phyloP scores from a whole-genome alignment of 768 basidiomycete species.

The Trametes meyenii region DNA sequence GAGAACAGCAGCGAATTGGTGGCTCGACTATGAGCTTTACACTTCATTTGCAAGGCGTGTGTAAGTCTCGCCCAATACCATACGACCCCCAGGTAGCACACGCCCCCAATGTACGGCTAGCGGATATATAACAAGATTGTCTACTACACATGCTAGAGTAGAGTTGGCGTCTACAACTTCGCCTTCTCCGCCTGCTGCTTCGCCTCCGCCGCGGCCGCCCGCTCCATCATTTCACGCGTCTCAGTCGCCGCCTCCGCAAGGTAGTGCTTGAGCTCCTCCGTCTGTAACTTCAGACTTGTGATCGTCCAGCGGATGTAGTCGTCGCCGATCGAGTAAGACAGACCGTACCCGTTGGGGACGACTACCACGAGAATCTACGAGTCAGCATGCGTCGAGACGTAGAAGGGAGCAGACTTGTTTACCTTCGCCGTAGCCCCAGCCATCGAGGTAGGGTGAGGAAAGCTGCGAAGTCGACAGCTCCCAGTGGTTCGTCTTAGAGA shows the following conservation, averaged over 20 bases:
- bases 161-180: slow-evolving; percentile 33
- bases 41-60: no score
- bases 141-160: no score
- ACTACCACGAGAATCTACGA: slow-evolving; percentile 49
- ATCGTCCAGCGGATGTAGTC: slow-evolving; percentile 89
- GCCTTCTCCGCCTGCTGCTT: slow-evolving; percentile 32
- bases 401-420: slow-evolving; percentile 29
- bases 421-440: slow-evolving; percentile 99
- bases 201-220: slow-evolving; percentile 48
- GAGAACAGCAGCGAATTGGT: not conserved
- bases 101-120: no score
- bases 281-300: slow-evolving; percentile 65
- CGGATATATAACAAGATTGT: no score
- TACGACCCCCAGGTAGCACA: no score
- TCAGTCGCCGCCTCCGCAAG: slow-evolving; percentile 83
- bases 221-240: slow-evolving; percentile 73
- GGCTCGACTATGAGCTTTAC: not conserved
- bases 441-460: slow-evolving; percentile 78
- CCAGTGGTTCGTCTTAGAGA: slow-evolving; percentile 78
- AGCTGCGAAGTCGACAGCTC: slow-evolving; percentile 91
- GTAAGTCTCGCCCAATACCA: no score
- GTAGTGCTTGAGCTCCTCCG: slow-evolving; percentile 63
- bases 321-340: slow-evolving; percentile 88
- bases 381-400: not conserved
- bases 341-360: slow-evolving; percentile 88